These are phyloP conservation scores for Aphanomyces cochlioides DNA, from an alignment of 352 stramenopile genomes.

Conservation along the genomic window DNA sequence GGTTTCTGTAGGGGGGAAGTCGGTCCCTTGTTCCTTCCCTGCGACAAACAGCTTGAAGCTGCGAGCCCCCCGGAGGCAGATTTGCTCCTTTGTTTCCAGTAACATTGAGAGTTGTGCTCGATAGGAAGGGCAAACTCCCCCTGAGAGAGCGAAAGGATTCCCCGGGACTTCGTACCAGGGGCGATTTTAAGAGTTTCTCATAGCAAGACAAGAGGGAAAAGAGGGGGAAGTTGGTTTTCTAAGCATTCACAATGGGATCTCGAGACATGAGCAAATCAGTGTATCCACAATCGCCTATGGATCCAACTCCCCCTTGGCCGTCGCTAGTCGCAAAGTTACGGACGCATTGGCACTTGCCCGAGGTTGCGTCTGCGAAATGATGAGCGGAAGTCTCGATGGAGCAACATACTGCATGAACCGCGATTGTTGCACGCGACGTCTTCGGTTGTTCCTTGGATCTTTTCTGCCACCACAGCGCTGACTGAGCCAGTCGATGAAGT, in stretches of 20 bases:
- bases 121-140: no score
- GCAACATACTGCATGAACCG: slow-evolving; percentile 54
- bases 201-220: background rate
- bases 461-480: slow-evolving; percentile 33
- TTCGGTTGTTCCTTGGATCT: slow-evolving; percentile 52
- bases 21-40: no score
- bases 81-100: no score
- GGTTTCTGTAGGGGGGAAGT: no score
- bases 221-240: no score
- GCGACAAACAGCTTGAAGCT: no score
- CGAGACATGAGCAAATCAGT: slow-evolving; percentile 52
- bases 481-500: slow-evolving; percentile 42
- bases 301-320: slow-evolving; percentile 43
- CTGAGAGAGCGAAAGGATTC: no score
- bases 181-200: background rate
- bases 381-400: background rate
- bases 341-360: slow-evolving; percentile 60
- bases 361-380: slow-evolving; percentile 48
- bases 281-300: slow-evolving; percentile 57
- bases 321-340: slow-evolving; percentile 58
- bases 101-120: no score
- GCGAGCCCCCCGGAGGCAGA: no score
- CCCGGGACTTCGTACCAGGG: no score
- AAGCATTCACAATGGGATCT: no score
- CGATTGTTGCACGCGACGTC: slow-evolving; percentile 72